Conservation (phyloP, 139 green algal genomes). For the Protoeuglena noctilucae region DNA sequence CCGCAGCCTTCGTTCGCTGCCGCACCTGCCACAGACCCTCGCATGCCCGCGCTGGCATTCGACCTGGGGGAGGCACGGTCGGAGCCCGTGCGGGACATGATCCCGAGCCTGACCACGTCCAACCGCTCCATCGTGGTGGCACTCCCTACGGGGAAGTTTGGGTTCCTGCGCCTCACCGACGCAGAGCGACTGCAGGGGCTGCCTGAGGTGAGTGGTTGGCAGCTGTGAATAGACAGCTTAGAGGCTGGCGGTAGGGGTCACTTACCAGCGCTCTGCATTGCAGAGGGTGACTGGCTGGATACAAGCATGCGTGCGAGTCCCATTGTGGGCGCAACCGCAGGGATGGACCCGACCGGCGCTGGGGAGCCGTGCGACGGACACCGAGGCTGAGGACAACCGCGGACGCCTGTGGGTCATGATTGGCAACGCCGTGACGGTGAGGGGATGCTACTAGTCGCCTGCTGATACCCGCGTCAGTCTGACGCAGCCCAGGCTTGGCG, state of each 20-base stretch:
- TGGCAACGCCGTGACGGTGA: slow-evolving; percentile 67
- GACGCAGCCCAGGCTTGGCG: no score
- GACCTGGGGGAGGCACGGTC: slow-evolving; percentile 68
- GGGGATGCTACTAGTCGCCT: slow-evolving; percentile 11
- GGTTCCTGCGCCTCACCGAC: slow-evolving; percentile 56
- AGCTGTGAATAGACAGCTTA: background rate
- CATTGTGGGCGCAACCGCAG: background rate
- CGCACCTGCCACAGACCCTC: slow-evolving; percentile 17
- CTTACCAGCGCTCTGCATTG: background rate
- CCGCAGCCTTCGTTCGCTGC: slow-evolving; percentile 47
- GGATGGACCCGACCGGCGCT: slow-evolving; percentile 31
- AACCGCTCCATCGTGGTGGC: slow-evolving; percentile 66
- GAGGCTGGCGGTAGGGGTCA: background rate
- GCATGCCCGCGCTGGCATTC: slow-evolving; percentile 36
- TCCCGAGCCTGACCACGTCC: slow-evolving; percentile 71
- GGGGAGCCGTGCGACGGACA: slow-evolving; percentile 10
- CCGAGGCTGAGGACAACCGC: background rate
- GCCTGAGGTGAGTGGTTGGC: slow-evolving; percentile 22
- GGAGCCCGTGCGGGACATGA: slow-evolving; percentile 39
- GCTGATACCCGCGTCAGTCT: background rate
- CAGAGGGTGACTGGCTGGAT: background rate
- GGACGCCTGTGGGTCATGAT: slow-evolving; percentile 35
- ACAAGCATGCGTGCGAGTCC: slow-evolving; percentile 1
- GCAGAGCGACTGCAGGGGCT: slow-evolving; percentile 67
- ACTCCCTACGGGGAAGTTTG: slow-evolving; percentile 31